Evolutionary conservation across 139 green algal genomes (phyloP), one percentile per base, ranked within the genome.

Genomic region (Chlamydomonas applanata): DNA sequence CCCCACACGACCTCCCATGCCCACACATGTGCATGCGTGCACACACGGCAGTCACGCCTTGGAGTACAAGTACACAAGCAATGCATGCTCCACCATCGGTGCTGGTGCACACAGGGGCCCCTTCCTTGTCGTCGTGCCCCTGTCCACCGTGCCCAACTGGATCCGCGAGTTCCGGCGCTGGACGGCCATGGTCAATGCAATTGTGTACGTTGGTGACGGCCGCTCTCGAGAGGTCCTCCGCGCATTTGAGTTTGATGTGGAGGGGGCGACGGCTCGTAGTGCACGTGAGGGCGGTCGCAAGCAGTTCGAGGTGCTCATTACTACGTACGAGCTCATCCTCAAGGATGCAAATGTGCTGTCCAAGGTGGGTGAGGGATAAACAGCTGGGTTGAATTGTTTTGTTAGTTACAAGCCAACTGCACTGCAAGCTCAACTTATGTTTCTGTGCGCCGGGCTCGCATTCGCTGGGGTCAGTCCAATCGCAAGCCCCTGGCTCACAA

Each of bases 81-180:
- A 79, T 85, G 36, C 30, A 69, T 53, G 22, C 9, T 36, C 45
- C 71, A 36, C 25, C 22, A n/a, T 79, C n/a, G n/a, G 75, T 79
- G 83, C 64, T 32, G 33, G 11, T n/a, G n/a, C 34, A 27, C 25
- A 25, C 44, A 75, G 72, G 34, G 94, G 94, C 9, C 93, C 93
- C 36, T 97, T 94, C 80, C 83, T 98, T 45, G 86, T 97, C 32
- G 88, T 98, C 19, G 94, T 97, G 46, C 94, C 94, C 25, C 86
- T 98, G 2, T 96, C 90, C 44, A 95, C 89, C 0, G 81, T 97
- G 16, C 85, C 89, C 76, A 97, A 98, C 82, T 98, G 94, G 94
- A 91, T 93, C 71, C 85, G 84, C 20, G 94, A 98, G 85, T 95
- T 97, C 73, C 67, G 77, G 56, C 88, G 86, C 66, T 98, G 93